Percentiles rank a stretch among this genome's conserved stretches.
Conservation (phyloP, 2,329 filamentous ascomycete genomes). For the Trichoderma simmonsii region DNA sequence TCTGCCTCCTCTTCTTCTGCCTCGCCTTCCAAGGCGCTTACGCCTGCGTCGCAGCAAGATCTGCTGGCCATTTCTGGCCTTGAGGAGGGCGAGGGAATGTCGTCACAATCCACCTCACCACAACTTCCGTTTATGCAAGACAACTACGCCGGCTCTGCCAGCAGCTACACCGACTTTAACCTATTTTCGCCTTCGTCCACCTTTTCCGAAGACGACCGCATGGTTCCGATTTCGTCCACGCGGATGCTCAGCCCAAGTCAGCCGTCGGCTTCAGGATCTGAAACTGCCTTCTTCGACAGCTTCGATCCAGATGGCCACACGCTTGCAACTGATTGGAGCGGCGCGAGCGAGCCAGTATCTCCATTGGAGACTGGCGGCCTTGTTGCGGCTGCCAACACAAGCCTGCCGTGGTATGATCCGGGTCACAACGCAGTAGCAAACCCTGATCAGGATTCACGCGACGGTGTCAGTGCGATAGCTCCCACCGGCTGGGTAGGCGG, state of each 20-base stretch:
- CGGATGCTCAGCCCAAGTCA: slow-evolving; percentile 16
- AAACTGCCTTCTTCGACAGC: background rate
- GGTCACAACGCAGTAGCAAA: background rate
- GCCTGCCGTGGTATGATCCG: slow-evolving; percentile 12
- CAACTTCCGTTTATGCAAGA: slow-evolving; percentile 40
- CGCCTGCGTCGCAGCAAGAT: slow-evolving; percentile 28
- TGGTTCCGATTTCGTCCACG: slow-evolving; percentile 30
- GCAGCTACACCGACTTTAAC: slow-evolving; percentile 53
- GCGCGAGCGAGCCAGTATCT: background rate
- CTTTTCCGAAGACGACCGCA: slow-evolving; percentile 48
- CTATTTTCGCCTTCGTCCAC: slow-evolving; percentile 51
- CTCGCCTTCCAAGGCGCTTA: slow-evolving; percentile 27
- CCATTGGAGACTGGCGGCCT: background rate
- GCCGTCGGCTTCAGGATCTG: background rate
- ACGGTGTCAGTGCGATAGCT: background rate
- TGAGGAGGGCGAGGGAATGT: slow-evolving; percentile 11
- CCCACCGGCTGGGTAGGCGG: background rate
- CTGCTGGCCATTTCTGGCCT: background rate
- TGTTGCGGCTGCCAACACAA: background rate
- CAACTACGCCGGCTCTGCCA: slow-evolving; percentile 14
- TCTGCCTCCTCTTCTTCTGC: slow-evolving; percentile 29
- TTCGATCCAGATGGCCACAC: background rate
- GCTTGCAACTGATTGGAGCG: slow-evolving; percentile 4
- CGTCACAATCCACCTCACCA: slow-evolving; percentile 2
- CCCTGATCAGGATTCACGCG: background rate